Evolutionary conservation across 2,329 filamentous ascomycete genomes (phyloP).

Genomic region (Claviceps pazoutovae): DNA sequence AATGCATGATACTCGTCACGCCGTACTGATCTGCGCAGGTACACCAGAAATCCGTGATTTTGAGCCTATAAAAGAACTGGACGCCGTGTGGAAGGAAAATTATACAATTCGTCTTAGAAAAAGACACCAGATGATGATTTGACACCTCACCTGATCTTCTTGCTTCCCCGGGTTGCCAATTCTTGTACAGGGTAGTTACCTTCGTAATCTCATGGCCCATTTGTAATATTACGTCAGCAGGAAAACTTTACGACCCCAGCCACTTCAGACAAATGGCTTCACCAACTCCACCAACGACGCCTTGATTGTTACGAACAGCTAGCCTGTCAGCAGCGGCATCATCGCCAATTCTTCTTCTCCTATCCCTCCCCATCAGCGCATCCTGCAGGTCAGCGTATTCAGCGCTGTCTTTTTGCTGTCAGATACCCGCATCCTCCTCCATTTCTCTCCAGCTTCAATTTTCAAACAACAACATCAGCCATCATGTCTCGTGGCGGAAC

Average conservation of each 20-base stretch:
- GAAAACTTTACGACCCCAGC: conserved; percentile 9
- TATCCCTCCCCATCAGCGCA: not conserved
- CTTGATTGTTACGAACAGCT: not conserved
- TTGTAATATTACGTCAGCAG: conserved; percentile 9
- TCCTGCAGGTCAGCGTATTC: not conserved
- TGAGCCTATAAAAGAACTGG: not conserved
- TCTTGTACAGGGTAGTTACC: not conserved
- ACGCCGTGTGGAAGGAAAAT: not conserved
- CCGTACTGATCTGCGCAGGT: not conserved
- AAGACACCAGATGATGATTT: not conserved
- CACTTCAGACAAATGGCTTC: conserved; percentile 1
- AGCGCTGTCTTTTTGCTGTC: conserved; percentile 2
- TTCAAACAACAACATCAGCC: conserved; percentile 7
- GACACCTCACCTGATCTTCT: not conserved
- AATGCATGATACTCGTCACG: not conserved
- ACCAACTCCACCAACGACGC: conserved; percentile 3
- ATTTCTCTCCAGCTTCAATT: conserved; percentile 2
- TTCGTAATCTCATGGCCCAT: not conserved
- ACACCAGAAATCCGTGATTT: not conserved
- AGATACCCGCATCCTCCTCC: conserved; percentile 1
- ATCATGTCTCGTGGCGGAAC: conserved; percentile 85
- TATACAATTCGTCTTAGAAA: not conserved
- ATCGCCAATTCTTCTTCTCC: not conserved
- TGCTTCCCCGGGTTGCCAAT: not conserved
- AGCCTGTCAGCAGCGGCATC: conserved; percentile 4